Base-by-base conservation (phyloP, 257 asterid species). In the Jasminum sambac region DNA sequence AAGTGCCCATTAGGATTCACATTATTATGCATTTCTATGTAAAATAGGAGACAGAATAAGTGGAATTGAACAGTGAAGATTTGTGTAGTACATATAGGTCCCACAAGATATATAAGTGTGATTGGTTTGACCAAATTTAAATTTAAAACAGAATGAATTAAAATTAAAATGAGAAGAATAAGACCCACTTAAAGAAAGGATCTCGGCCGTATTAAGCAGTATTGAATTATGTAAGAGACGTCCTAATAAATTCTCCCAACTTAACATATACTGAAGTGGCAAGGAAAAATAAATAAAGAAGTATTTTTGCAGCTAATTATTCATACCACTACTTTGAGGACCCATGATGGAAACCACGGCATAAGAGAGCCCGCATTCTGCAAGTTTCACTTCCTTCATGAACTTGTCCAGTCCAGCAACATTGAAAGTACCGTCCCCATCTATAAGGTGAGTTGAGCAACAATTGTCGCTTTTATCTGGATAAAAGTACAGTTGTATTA, bases 311-410 rank as follows among this genome's bases (percentile, higher is more conserved):
- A 40, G 39, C 37, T 37, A 67, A 63, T 64, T 52, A 60, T 48
- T n/a, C 80, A 67, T 88, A 95, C 99, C 99, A 77, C 99, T 91
- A 73, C 99, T 95, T 79, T 91, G 99, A 38, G 98, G 99, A 34
- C 99, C 99, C 99, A 95, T 95, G 71, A 95, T 95, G 74, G 99
- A 95, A 30, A 91, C 99, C 44, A 95, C 84, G 1, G 97, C 98
- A 83, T 95, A 95, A 74, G 99, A 91, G 73, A 91, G 97, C 67
- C 99, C 99, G 74, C 97, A 95, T 64, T 95, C 98, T 2, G 82
- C 86, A 63, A 95, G 84, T 74, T 86, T 95, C 60, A 85, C 92
- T 76, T 89, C 95, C 86, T 82, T 91, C 83, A 81, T 85, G 76
- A 95, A 91, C 48, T 77, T 78, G 1, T 91, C 99, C 38, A 95